Base-by-base conservation (phyloP, 257 asterid species). In the Solanum raphanifolium region DNA sequence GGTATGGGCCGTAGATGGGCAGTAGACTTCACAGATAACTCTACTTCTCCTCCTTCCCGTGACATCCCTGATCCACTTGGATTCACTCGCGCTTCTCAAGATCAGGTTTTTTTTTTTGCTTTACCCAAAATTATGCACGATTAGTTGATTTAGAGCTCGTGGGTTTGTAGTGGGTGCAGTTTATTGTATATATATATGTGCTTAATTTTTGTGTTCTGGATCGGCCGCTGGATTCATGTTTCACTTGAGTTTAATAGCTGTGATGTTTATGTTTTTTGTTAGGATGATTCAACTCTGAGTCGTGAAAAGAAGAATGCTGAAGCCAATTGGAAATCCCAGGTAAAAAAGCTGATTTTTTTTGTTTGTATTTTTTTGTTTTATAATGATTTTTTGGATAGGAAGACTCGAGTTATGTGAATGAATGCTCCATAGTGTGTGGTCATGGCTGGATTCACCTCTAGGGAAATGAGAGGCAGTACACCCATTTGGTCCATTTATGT, bases 281-380 rank as follows among this genome's bases (percentile, higher is more conserved):
- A 97, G 98, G 99, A 97, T 88, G 98, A 95, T 92, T 95, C 98
- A 23, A 88, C 98, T 21, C 89, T 91, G 89, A 92, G 93, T 87
- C 93, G 94, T 60, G 98, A 94, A 89, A 95, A 96, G 98, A 96
- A 95, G 93, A 98, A 95, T 73, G 96, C 98, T 71, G 98, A 95
- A 92, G 97, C 96, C 16, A 93, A 89, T 87, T 94, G 98, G 99
- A 96, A 96, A 90, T 15, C 96, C 52, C 96, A 94, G 96, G 98
- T 95, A 48, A 75, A 5, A 13, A 39, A 18, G 8, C 38, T 75
- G 38, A 5, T 78, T 13, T 36, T 1, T n/a, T 18, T 9, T 11
- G 20, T 41, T 20, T 52, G 23, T 16, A 18, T 52, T 39, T 60
- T 65, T 68, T 1, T 58, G 32, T 25, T 46, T 81, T 46, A 78